phyloP scores from a whole-genome alignment of 768 basidiomycete genomes.

The Pleurotus platypus region DNA sequence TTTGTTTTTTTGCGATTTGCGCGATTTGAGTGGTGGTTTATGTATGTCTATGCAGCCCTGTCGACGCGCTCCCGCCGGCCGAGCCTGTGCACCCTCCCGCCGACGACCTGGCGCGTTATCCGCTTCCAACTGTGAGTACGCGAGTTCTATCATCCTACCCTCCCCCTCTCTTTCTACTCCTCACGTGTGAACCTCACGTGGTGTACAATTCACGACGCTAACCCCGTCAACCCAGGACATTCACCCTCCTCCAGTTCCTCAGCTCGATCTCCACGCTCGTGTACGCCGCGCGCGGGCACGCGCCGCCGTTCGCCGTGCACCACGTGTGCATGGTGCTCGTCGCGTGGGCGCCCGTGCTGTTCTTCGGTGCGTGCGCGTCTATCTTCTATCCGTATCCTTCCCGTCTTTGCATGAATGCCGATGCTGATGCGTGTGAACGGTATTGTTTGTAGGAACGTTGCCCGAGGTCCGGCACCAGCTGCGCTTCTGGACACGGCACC shows the following conservation, averaged over 20 bases:
- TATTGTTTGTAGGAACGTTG: background rate
- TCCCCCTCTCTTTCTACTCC: slow-evolving; percentile 1
- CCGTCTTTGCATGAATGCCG: background rate
- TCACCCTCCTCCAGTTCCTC: slow-evolving; percentile 44
- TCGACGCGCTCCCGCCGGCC: slow-evolving; percentile 19
- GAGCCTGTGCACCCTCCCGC: slow-evolving; percentile 29
- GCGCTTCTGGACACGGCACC: background rate
- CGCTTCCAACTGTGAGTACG: slow-evolving; percentile 47
- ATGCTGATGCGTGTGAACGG: background rate
- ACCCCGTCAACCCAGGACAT: slow-evolving; percentile 17
- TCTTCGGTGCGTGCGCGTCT: slow-evolving; percentile 40
- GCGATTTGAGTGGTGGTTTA: too few species aligned
- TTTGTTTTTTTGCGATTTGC: too few species aligned
- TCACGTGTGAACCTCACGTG: too few species aligned
- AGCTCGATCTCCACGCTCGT: slow-evolving; percentile 47
- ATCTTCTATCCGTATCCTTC: too few species aligned
- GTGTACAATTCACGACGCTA: too few species aligned
- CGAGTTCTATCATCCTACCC: slow-evolving; percentile 15
- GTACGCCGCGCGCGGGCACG: slow-evolving; percentile 36
- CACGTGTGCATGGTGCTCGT: slow-evolving; percentile 57
- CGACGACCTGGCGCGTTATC: slow-evolving; percentile 49
- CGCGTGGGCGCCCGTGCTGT: slow-evolving; percentile 55
- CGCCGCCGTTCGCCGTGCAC: slow-evolving; percentile 61
- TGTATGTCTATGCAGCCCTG: background rate
- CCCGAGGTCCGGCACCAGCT: slow-evolving; percentile 1